These are phyloP conservation scores for Podochytrium sp. DNA, from an alignment of 192 early-diverging fungal species.

Conservation along the genomic window DNA sequence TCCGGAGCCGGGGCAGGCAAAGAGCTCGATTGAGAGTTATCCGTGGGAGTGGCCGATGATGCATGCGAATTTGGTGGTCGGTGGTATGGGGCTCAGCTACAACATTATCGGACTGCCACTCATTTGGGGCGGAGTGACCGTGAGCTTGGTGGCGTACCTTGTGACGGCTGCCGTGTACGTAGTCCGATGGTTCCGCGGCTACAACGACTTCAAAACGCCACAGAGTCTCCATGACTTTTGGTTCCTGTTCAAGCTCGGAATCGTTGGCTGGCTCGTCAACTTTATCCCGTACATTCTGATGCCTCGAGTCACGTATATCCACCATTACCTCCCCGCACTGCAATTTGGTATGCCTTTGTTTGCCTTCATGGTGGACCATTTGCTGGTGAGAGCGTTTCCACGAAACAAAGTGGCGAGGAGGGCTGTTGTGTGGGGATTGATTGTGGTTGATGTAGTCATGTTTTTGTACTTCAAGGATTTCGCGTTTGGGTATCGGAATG, in stretches of 20 bases:
- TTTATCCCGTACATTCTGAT: slow-evolving; percentile 94
- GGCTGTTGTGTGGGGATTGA: background rate
- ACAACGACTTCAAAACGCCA: background rate
- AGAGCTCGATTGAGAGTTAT: slow-evolving; percentile 71
- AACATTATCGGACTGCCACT: slow-evolving; percentile 90
- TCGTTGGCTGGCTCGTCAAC: slow-evolving; percentile 89
- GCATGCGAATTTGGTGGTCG: slow-evolving; percentile 87
- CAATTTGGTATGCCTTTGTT: slow-evolving; percentile 92
- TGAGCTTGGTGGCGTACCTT: slow-evolving; percentile 56
- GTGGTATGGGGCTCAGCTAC: slow-evolving; percentile 89
- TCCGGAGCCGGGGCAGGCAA: slow-evolving; percentile 88
- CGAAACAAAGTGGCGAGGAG: background rate
- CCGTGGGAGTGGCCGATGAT: slow-evolving; percentile 91
- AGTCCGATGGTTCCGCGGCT: slow-evolving; percentile 48
- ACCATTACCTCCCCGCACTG: slow-evolving; percentile 95
- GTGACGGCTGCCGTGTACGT: slow-evolving; percentile 52
- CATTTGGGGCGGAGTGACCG: slow-evolving; percentile 81
- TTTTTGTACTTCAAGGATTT: slow-evolving; percentile 81
- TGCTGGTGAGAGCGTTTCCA: background rate
- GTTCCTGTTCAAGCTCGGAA: slow-evolving; percentile 71
- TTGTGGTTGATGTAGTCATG: slow-evolving; percentile 46
- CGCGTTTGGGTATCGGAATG: slow-evolving; percentile 78
- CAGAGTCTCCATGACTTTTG: slow-evolving; percentile 69
- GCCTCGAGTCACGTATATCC: slow-evolving; percentile 94
- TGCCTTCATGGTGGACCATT: slow-evolving; percentile 76